Percentiles rank a stretch among this genome's conserved stretches.
phyloP scores from a whole-genome alignment of 768 basidiomycete genomes.

The Infundibulicybe gibba region DNA sequence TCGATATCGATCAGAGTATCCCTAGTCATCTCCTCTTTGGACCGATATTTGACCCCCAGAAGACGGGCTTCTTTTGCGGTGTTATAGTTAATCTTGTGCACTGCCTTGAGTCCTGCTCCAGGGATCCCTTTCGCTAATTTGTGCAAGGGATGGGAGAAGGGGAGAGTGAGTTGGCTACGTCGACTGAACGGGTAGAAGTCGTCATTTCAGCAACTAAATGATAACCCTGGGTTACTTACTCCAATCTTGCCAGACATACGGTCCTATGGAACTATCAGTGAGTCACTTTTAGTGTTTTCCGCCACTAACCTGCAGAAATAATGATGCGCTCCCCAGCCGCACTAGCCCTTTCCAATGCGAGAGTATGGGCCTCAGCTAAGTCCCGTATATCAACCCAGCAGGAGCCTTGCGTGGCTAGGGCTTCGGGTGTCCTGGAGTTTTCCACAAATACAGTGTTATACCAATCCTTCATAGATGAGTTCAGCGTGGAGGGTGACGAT shows the following conservation, averaged over 20 bases:
- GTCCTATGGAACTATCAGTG: slow-evolving; percentile 5
- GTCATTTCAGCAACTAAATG: not conserved
- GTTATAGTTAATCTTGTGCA: slow-evolving; percentile 18
- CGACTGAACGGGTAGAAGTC: slow-evolving; percentile 17
- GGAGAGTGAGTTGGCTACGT: slow-evolving; percentile 24
- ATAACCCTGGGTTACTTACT: slow-evolving; percentile 13
- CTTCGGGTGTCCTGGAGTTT: slow-evolving; percentile 15
- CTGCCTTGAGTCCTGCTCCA: slow-evolving; percentile 19
- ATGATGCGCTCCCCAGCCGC: slow-evolving; percentile 60
- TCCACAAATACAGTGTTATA: slow-evolving; percentile 21
- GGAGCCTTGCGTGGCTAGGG: slow-evolving; percentile 14
- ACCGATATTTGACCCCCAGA: slow-evolving; percentile 25
- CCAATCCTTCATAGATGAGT: slow-evolving; percentile 29
- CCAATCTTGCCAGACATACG: slow-evolving; percentile 32
- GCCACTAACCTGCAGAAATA: slow-evolving; percentile 21
- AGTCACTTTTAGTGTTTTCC: slow-evolving; percentile 11
- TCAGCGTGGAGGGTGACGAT: slow-evolving; percentile 26
- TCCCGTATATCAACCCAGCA: slow-evolving; percentile 54
- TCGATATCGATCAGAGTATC: slow-evolving; percentile 29
- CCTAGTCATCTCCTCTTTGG: slow-evolving; percentile 21
- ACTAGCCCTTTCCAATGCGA: slow-evolving; percentile 44
- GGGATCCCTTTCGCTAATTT: slow-evolving; percentile 22
- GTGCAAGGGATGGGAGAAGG: slow-evolving; percentile 19
- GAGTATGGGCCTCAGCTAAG: slow-evolving; percentile 50
- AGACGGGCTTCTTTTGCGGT: slow-evolving; percentile 23